phyloP scores from a whole-genome alignment of 2,329 filamentous ascomycete genomes.

The Apiospora aurea region DNA sequence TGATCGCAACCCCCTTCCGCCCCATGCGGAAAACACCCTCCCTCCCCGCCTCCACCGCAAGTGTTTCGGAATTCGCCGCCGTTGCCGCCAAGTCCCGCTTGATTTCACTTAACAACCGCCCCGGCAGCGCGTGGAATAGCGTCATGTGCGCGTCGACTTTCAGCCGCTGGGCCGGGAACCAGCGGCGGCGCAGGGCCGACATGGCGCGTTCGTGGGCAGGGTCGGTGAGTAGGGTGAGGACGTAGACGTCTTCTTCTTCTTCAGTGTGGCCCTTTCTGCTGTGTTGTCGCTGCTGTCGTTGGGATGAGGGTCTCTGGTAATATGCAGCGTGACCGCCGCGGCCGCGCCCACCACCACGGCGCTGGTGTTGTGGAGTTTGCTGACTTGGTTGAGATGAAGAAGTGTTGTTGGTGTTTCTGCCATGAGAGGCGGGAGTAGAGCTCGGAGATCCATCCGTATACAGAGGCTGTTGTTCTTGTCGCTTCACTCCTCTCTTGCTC shows the following conservation, averaged over 20 bases:
- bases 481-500: not conserved
- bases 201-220: not conserved
- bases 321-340: not conserved
- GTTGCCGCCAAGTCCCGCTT: not conserved
- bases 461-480: not conserved
- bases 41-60: not conserved
- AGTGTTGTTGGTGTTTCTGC: not conserved
- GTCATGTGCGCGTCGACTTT: constrained; percentile 20
- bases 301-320: not conserved
- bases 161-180: constrained; percentile 12
- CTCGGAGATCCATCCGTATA: not conserved
- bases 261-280: too few relatives aligned
- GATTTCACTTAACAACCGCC: not conserved
- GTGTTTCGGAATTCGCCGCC: not conserved
- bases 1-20: not conserved
- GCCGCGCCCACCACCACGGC: not conserved
- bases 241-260: not conserved
- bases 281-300: not conserved
- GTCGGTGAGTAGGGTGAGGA: constrained; percentile 1
- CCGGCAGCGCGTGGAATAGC: constrained; percentile 21
- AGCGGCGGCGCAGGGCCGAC: not conserved
- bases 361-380: not conserved
- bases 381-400: not conserved
- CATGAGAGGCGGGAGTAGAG: not conserved
- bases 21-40: not conserved